These are phyloP conservation scores for Chlamydomonas eustigma DNA, from an alignment of 139 green algal species.

Conservation along the genomic window DNA sequence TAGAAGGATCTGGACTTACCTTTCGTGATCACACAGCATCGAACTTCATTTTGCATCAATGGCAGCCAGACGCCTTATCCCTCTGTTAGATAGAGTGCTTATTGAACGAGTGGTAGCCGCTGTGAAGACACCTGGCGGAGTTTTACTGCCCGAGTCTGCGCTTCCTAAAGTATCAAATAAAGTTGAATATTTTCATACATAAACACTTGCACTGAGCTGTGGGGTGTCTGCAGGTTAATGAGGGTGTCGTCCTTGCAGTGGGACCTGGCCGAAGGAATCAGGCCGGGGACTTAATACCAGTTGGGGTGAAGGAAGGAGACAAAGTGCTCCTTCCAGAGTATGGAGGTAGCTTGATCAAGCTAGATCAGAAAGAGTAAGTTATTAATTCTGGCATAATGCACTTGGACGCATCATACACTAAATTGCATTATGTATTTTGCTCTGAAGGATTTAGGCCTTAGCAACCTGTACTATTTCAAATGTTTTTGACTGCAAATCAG, in stretches of 20 bases:
- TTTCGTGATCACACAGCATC: too few species aligned
- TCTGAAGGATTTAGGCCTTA: too few species aligned
- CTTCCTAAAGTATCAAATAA: constrained; percentile 68
- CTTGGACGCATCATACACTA: too few species aligned
- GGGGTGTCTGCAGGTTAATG: constrained; percentile 76
- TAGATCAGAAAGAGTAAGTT: constrained; percentile 91
- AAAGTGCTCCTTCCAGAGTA: constrained; percentile 96
- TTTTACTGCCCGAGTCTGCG: constrained; percentile 89
- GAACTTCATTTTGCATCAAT: constrained; percentile 12
- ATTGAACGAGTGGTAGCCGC: constrained; percentile 78
- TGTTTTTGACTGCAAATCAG: too few species aligned
- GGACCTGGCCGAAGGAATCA: constrained; percentile 76
- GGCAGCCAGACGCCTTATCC: constrained; percentile 45
- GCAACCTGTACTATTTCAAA: too few species aligned
- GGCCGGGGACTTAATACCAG: constrained; percentile 74
- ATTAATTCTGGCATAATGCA: constrained; percentile 30
- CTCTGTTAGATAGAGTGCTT: constrained; percentile 76
- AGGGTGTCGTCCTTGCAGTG: constrained; percentile 85
- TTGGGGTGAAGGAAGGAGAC: constrained; percentile 87
- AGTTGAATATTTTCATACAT: too few species aligned
- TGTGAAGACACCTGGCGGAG: constrained; percentile 79
- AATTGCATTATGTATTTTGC: too few species aligned
- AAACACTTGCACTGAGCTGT: too few species aligned
- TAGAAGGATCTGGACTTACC: too few species aligned
- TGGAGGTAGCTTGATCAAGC: constrained; percentile 85